Percentiles rank a stretch among this genome's conserved stretches.
Conservation (phyloP, 345 rosid species). For the Bruguiera sexangula region DNA sequence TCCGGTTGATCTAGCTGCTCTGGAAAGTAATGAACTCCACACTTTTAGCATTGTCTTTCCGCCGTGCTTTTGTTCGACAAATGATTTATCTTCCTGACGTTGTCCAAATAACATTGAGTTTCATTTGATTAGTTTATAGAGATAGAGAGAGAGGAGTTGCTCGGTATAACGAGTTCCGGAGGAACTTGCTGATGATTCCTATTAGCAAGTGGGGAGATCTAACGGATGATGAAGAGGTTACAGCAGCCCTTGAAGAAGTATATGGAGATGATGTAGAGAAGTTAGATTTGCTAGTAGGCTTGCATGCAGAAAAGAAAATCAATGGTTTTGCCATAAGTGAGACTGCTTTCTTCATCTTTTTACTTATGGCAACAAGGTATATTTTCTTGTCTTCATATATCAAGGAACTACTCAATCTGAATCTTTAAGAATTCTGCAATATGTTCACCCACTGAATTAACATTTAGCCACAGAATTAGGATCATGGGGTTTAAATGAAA, state of each 20-base stretch:
- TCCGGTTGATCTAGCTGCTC: conserved; percentile 47
- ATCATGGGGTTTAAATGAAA: no score
- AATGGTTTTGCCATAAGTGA: conserved; percentile 66
- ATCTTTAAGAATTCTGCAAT: no score
- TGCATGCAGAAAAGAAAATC: conserved; percentile 62
- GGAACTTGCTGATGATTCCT: conserved; percentile 42
- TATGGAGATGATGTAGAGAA: conserved; percentile 51
- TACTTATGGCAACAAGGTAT: conserved; percentile 56
- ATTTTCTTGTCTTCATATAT: background rate
- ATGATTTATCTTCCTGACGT: background rate
- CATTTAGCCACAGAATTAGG: no score
- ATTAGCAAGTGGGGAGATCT: conserved; percentile 61
- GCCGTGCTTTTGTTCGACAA: background rate
- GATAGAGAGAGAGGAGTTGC: conserved; percentile 63
- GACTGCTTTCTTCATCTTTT: conserved; percentile 51
- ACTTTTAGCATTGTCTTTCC: background rate
- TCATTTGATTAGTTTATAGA: conserved; percentile 40
- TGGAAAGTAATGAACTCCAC: conserved; percentile 37
- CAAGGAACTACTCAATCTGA: no score
- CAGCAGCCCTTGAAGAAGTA: conserved; percentile 39
- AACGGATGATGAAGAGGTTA: conserved; percentile 45
- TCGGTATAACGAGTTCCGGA: conserved; percentile 51
- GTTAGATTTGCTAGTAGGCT: conserved; percentile 53
- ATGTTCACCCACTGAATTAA: no score
- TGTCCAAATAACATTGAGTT: background rate